Evolutionary conservation across 139 green algal species (phyloP), one percentile per base, ranked within the genome.

Genomic region (Chlamydomonas schloesseri): DNA sequence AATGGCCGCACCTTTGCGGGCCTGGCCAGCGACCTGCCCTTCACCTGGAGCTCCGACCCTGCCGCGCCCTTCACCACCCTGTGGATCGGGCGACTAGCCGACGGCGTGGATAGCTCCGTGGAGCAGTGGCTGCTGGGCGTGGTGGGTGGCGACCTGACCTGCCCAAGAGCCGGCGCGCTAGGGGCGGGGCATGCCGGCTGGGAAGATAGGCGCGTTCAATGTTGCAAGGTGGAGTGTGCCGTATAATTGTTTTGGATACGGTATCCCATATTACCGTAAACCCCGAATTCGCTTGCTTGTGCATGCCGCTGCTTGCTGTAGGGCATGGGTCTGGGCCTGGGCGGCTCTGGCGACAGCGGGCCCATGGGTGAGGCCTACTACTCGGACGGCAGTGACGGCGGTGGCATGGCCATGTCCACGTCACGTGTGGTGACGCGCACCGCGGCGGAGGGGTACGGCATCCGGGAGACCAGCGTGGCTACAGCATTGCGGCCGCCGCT

Each of bases 41-140:
- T 24, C 71, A 1, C 21, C 10, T 78, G 71, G 71, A 37, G 47
- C 46, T 18, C 46, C 42, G 37, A 37, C 3, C 23, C 46, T 3
- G 21, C 28, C 15, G 33, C 20, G 21, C 21, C 42, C 14, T 78
- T 78, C 24, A 78, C 71, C 0, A 20, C 37, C 21, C 26, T 78
- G 11, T 78, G 71, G 71, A n/a, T 78, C 31, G 71, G 71, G 3
- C 71, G 71, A 13, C 34, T 78, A 8, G 24, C 58, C 24, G 5
- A 62, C 4, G 37, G 28, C 64, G 24, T 3, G 28, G 4, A 31
- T 36, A 37, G 8, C 70, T 36, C 24, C 3, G 58, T 3, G 3
- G 58, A 65, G 58, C 71, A 78, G 71, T 78, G 71, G 71, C 46
- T 78, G 71, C n/a, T 78, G 71, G 46, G 71, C 47, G 42, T 78